Conservation (phyloP, 73 alveolate genomes). For the Symbiodinium pilosum region DNA sequence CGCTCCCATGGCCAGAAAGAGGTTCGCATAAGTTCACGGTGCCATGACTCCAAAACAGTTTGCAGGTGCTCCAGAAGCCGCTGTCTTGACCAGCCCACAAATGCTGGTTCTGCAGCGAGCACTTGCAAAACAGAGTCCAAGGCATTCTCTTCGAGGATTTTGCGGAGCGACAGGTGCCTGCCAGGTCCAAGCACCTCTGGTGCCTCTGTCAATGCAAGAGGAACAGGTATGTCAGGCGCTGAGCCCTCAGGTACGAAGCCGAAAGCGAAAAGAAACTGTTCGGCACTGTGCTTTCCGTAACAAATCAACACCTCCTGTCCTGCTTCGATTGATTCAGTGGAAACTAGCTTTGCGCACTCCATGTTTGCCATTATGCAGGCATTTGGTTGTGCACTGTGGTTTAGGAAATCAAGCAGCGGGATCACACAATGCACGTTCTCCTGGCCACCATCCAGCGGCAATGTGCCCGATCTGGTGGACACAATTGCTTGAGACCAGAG, state of each 20-base stretch:
- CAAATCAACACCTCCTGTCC: conserved; percentile 66
- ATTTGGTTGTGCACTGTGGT: conserved; percentile 49
- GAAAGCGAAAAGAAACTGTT: conserved; percentile 58
- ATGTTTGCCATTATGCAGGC: conserved; percentile 24
- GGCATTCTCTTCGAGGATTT: not conserved
- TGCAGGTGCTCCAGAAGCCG: not conserved
- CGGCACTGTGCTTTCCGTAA: conserved; percentile 32
- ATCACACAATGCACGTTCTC: conserved; percentile 3
- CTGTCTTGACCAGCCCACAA: not conserved
- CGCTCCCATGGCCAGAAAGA: not conserved
- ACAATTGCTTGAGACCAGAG: conserved; percentile 53
- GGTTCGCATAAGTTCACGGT: not conserved
- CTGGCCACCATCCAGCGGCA: conserved; percentile 31
- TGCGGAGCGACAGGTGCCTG: not conserved
- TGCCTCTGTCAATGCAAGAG: not conserved
- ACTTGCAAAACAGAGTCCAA: not conserved
- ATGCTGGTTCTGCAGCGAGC: not conserved
- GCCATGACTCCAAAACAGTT: not conserved
- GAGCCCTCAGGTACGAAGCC: conserved; percentile 44
- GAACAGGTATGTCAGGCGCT: conserved; percentile 31
- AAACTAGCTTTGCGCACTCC: conserved; percentile 21
- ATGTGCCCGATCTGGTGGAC: conserved; percentile 53
- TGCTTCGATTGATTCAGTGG: not conserved
- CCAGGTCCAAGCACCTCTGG: not conserved
- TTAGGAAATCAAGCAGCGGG: conserved; percentile 46